phyloP scores from a whole-genome alignment of 2,329 filamentous ascomycete genomes.

The Camptophora hylomeconis region DNA sequence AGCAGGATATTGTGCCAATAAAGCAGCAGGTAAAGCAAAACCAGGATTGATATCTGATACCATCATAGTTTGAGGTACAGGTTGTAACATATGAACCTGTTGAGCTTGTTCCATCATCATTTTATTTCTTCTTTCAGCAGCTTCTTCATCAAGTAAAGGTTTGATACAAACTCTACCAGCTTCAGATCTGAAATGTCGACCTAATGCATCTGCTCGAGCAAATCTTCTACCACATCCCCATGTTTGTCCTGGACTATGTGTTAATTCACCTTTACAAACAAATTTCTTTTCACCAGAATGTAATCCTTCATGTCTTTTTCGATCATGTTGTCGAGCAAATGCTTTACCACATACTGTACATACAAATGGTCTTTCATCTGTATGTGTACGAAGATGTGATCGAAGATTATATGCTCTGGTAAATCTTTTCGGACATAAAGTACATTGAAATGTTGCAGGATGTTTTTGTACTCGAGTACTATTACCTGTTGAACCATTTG shows the following conservation, averaged over 20 bases:
- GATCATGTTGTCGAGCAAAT: conserved; percentile 92
- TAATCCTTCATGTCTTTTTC: conserved; percentile 90
- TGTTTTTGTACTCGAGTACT: conserved; percentile 90
- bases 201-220: conserved; percentile 86
- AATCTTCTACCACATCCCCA: conserved; percentile 94
- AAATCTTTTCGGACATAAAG: conserved; percentile 84
- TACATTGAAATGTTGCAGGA: conserved; percentile 92
- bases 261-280: conserved; percentile 84
- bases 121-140: conserved; percentile 61
- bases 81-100: conserved; percentile 49
- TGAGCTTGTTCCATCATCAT: conserved; percentile 61
- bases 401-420: conserved; percentile 93
- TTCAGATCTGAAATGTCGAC: conserved; percentile 88
- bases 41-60: conserved; percentile 45
- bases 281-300: conserved; percentile 99
- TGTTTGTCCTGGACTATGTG: conserved; percentile 50
- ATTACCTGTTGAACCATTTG: conserved; percentile 45
- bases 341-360: conserved; percentile 96
- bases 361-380: conserved; percentile 91
- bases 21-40: conserved; percentile 68
- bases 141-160: conserved; percentile 90
- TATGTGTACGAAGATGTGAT: conserved; percentile 90
- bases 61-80: conserved; percentile 42
- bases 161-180: conserved; percentile 94
- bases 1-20: conserved; percentile 85